A percentile compares a stretch with the other conserved stretches of the same genome.
Conservation (phyloP, 1,284 basidiomycete species). For the Ceratobasidium sp. region DNA sequence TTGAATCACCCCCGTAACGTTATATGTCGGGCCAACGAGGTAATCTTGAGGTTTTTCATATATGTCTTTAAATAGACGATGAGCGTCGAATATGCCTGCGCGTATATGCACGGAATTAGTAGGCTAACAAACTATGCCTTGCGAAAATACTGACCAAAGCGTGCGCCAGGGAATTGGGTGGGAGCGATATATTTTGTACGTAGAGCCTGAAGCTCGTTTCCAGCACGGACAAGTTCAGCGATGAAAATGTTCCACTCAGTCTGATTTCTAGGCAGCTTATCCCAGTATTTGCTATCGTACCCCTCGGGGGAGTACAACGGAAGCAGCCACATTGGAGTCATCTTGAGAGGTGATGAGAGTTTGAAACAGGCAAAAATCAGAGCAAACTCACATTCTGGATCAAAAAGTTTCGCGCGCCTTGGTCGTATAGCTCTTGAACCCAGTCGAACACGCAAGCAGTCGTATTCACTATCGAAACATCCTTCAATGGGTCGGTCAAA, state of each 20-base stretch:
- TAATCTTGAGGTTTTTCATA: conserved; percentile 30
- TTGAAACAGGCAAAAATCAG: background rate
- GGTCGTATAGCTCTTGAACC: conserved; percentile 58
- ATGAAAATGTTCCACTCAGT: conserved; percentile 64
- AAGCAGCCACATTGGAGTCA: conserved; percentile 61
- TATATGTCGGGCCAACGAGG: conserved; percentile 25
- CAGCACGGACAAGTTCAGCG: conserved; percentile 55
- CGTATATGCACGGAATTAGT: too few species aligned
- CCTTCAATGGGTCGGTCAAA: conserved; percentile 56
- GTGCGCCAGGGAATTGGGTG: conserved; percentile 20
- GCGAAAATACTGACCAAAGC: conserved; percentile 11
- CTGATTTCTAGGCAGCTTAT: conserved; percentile 56
- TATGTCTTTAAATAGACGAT: conserved; percentile 35
- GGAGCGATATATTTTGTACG: conserved; percentile 36
- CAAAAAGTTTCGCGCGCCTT: conserved; percentile 60
- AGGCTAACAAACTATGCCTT: too few species aligned
- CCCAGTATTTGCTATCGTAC: conserved; percentile 60
- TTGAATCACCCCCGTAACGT: conserved; percentile 27
- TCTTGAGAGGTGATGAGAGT: conserved; percentile 51
- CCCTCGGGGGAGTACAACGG: conserved; percentile 59
- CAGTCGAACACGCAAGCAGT: conserved; percentile 59
- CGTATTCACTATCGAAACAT: conserved; percentile 58
- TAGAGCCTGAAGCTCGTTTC: conserved; percentile 25
- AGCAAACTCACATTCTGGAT: conserved; percentile 59
- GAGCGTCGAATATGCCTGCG: background rate